Base-by-base conservation (phyloP, 495 filamentous ascomycete species). In the Penicillium bovifimosum region DNA sequence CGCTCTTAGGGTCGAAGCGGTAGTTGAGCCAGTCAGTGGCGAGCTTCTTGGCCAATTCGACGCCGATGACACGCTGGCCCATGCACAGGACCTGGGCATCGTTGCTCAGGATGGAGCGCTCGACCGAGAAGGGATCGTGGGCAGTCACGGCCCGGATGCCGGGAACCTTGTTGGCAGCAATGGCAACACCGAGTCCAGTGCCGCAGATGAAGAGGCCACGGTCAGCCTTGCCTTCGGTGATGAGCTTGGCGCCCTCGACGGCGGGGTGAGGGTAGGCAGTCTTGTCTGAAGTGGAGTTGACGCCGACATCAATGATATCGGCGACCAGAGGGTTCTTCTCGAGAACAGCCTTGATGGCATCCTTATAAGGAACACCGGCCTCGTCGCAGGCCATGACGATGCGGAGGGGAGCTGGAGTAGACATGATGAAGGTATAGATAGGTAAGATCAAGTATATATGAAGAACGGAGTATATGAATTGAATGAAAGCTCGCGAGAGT, bases 61-160 rank as follows among this genome's bases (percentile, higher is more conserved):
- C 62, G 0, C 89, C 89, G 26, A 95, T 80, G 6, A 95, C 89
- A 33, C 89, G 75, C 75, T 95, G 86, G 2, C 89, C 89, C 78
- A 95, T 86, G 71, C 89, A 95, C 26, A 95, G 79, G 33, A 95
- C 88, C 69, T 95, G 89, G 20, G 87, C 87, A 69, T 95, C 84
- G 70, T 92, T 92, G 73, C 86, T 89, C 60, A 91, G 70, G 13
- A 92, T 81, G 11, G 86, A 84, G 41, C 88, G 75, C 77, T 95
- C 88, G 36, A 95, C 88, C 41, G 80, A 84, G 74, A 89, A 93
- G 47, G 82, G 82, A 69, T 95, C 89, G 71, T 95, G 88, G 7
- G 89, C 89, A 29, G 88, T 95, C 31, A 95, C 89, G 16, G 89
- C 89, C 36, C 89, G 77, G 55, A 95, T 83, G 14, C 88, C 88